A percentile compares a stretch with the other conserved stretches of the same genome.
These are phyloP conservation scores for Cyberlindnera mississippiensis DNA, from an alignment of 805 yeast species.

Conservation along the genomic window DNA sequence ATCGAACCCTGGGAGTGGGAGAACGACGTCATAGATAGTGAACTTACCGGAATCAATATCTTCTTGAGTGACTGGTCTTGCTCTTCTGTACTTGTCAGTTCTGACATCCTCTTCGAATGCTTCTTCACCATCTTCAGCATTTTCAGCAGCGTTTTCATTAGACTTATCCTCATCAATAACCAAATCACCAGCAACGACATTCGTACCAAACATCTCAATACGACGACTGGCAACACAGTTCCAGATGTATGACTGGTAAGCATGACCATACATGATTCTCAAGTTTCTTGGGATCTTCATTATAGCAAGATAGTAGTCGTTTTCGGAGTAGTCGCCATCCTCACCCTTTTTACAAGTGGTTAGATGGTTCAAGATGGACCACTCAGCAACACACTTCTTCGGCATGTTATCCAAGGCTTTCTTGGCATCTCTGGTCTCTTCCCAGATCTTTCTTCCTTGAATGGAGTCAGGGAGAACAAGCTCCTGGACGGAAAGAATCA, in stretches of 20 bases:
- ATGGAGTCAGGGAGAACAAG: constrained; percentile 76
- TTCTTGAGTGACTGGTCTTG: constrained; percentile 68
- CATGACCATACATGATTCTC: constrained; percentile 94
- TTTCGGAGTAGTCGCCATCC: constrained; percentile 41
- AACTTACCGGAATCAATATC: constrained; percentile 59
- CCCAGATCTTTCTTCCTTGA: constrained; percentile 83
- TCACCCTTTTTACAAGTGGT: constrained; percentile 45
- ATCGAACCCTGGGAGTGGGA: constrained; percentile 97
- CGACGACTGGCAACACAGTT: constrained; percentile 79
- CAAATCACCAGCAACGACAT: constrained; percentile 77
- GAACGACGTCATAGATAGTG: constrained; percentile 76
- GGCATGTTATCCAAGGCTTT: constrained; percentile 78
- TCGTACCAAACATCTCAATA: constrained; percentile 62
- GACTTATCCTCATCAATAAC: constrained; percentile 41
- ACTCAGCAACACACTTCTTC: constrained; percentile 81
- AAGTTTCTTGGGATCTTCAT: constrained; percentile 89
- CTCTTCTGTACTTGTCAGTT: constrained; percentile 53
- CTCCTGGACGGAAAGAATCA: constrained; percentile 82
- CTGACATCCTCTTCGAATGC: constrained; percentile 72
- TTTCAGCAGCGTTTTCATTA: constrained; percentile 7
- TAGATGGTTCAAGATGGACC: constrained; percentile 60
- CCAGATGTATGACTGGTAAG: constrained; percentile 97
- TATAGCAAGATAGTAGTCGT: constrained; percentile 72
- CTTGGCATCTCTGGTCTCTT: constrained; percentile 60
- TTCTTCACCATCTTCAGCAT: constrained; percentile 35